These are phyloP conservation scores for Ormosia emarginata DNA, from an alignment of 306 rosid genomes.

Conservation along the genomic window DNA sequence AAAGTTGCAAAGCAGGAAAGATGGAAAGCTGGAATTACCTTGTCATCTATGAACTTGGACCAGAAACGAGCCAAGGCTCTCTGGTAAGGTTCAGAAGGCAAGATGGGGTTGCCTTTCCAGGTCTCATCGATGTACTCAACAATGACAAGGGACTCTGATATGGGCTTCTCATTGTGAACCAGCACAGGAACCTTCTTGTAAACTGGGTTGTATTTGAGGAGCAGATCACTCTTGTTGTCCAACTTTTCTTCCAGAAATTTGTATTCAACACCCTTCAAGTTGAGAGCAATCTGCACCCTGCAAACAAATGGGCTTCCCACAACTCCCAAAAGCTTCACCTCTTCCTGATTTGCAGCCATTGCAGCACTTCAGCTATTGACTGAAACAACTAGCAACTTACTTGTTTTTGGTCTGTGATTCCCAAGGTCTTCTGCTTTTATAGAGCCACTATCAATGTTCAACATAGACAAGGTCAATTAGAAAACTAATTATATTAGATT, in stretches of 20 bases:
- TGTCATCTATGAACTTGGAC: constrained; percentile 59
- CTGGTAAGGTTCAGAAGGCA: constrained; percentile 42
- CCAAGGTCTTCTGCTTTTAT: too few species aligned
- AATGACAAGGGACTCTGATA: constrained; percentile 57
- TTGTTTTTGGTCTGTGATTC: too few species aligned
- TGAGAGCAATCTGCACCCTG: constrained; percentile 34
- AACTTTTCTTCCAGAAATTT: constrained; percentile 33
- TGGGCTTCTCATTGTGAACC: constrained; percentile 44
- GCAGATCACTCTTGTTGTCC: constrained; percentile 29
- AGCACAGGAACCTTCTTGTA: constrained; percentile 52
- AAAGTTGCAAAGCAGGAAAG: too few species aligned
- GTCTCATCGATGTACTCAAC: constrained; percentile 50
- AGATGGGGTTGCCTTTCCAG: constrained; percentile 38
- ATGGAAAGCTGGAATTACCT: constrained; percentile 24
- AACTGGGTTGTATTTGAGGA: constrained; percentile 56
- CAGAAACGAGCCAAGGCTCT: constrained; percentile 62
- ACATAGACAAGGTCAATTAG: too few species aligned
- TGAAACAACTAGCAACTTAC: too few species aligned
- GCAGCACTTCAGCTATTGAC: too few species aligned
- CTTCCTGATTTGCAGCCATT: not conserved
- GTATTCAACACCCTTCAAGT: constrained; percentile 40
- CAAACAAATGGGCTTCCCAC: constrained; percentile 27
- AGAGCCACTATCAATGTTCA: too few species aligned
- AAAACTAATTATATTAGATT: too few species aligned
- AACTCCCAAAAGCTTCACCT: constrained; percentile 15